phyloP scores from a whole-genome alignment of 2,329 filamentous ascomycete species.

The Celoporthe dispersa region DNA sequence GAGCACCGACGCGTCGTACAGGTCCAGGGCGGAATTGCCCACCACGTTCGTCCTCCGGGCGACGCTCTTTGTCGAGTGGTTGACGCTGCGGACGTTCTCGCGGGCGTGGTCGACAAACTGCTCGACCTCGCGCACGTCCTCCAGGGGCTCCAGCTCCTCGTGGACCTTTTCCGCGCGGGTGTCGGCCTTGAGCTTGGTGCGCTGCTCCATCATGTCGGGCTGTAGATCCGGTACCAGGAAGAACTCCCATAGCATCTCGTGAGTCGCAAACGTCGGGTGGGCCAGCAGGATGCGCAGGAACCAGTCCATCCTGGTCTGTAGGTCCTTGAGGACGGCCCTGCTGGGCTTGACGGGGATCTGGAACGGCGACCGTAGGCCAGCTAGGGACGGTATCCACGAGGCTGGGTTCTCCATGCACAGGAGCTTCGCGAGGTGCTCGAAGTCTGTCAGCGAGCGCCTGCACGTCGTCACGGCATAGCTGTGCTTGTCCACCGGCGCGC shows the following conservation, averaged over 20 bases:
- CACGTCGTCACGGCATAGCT: slow-evolving; percentile 95
- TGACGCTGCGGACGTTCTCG: slow-evolving; percentile 85
- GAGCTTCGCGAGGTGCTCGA: slow-evolving; percentile 85
- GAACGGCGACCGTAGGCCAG: slow-evolving; percentile 82
- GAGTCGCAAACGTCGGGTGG: slow-evolving; percentile 91
- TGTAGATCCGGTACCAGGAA: slow-evolving; percentile 96
- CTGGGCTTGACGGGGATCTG: slow-evolving; percentile 93
- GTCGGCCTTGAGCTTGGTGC: slow-evolving; percentile 85
- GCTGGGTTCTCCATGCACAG: slow-evolving; percentile 89
- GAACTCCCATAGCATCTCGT: slow-evolving; percentile 99
- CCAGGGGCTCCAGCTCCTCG: slow-evolving; percentile 86
- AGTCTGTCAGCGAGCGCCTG: slow-evolving; percentile 83
- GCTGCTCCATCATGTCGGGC: slow-evolving; percentile 84
- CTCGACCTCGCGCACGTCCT: slow-evolving; percentile 85
- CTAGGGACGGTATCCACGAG: slow-evolving; percentile 86
- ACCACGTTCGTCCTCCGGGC: slow-evolving; percentile 79
- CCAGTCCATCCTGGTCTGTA: slow-evolving; percentile 83
- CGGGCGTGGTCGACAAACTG: slow-evolving; percentile 90
- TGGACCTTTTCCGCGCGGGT: slow-evolving; percentile 80
- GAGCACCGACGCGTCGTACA: slow-evolving; percentile 67
- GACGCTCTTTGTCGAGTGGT: slow-evolving; percentile 80
- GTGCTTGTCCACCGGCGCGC: slow-evolving; percentile 77
- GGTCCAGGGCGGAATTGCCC: slow-evolving; percentile 67
- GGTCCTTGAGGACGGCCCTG: slow-evolving; percentile 81
- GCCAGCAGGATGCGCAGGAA: slow-evolving; percentile 85